Base-by-base conservation (phyloP, 2,329 filamentous ascomycete species). In the Rosellinia necatrix region DNA sequence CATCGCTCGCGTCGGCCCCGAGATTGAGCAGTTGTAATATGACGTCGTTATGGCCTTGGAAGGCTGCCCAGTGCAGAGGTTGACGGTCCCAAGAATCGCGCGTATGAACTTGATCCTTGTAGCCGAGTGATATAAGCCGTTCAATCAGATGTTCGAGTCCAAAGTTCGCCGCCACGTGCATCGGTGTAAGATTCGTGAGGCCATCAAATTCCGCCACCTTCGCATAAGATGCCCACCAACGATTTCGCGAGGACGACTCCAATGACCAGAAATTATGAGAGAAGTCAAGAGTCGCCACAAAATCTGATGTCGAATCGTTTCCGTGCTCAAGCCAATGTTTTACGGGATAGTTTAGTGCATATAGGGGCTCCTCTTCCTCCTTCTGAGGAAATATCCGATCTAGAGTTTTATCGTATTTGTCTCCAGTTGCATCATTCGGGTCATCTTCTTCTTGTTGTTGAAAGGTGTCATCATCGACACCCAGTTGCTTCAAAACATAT, bases 161-260 rank as follows among this genome's bases (percentile, higher is more conserved):
- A 46, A 46, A 46, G 27, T 34, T 32, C 10, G 42, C 27, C 3
- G 42, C 42, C 19, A 46, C 42, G 17, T 46, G 42, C 42, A 46
- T 46, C 19, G 29, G 42, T 19, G 42, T 15, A 27, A 46, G 13
- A n/a, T 46, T 34, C 35, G 17, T 34, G 42, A n/a, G 42, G 13
- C 6, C 27, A 3, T 8, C 42, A 8, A 46, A 15, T 29, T 8
- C 42, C 29, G 3, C 29, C 6, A 34, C 42, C 3, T 46, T 10
- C 9, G 42, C 29, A n/a, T 46, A 46, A 10, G 27, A 46, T 34
- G 42, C 32, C 42, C 42, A 46, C 29, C 42, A 46, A 4, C 42
- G 42, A 46, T 13, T 46, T 46, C 42, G 8, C 6, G 42, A 27
- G 10, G 42, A 46, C n/a, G 42, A 46, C 8, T 46, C 29, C 29